Evolutionary conservation across 306 rosid genomes (phyloP).

Genomic region (Myrica gale): DNA sequence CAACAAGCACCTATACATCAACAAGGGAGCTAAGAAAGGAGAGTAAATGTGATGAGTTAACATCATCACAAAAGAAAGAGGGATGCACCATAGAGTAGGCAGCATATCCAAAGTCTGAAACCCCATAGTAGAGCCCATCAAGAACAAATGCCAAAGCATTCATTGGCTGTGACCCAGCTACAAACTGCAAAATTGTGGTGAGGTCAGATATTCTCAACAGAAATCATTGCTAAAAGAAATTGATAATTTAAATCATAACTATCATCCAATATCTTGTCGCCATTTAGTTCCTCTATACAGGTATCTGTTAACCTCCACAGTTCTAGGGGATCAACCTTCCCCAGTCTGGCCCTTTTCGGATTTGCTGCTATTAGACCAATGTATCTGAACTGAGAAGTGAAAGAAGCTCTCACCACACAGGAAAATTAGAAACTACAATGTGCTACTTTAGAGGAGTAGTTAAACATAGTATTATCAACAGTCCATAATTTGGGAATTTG

Average conservation of each 20-base stretch:
- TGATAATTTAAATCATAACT: background rate
- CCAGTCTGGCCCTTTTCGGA: background rate
- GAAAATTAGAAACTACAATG: background rate
- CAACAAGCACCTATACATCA: slow-evolving; percentile 57
- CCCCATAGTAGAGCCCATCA: slow-evolving; percentile 93
- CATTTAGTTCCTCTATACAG: background rate
- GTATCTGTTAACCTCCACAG: background rate
- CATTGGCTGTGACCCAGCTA: slow-evolving; percentile 93
- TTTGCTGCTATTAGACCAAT: slow-evolving; percentile 3
- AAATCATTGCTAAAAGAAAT: slow-evolving; percentile 8
- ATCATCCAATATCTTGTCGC: background rate
- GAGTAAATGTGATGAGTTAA: slow-evolving; percentile 9
- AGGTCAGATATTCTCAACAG: slow-evolving; percentile 30
- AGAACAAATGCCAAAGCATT: slow-evolving; percentile 92
- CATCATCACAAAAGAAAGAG: slow-evolving; percentile 15
- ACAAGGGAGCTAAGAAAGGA: slow-evolving; percentile 17
- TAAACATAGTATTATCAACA: background rate
- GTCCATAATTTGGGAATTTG: background rate
- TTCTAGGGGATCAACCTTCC: slow-evolving; percentile 4
- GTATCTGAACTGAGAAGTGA: slow-evolving; percentile 3
- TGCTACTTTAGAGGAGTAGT: background rate
- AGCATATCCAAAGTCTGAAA: slow-evolving; percentile 86
- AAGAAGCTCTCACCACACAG: background rate
- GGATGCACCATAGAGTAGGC: slow-evolving; percentile 83
- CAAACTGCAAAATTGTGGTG: slow-evolving; percentile 51